phyloP scores from a whole-genome alignment of 805 yeast species.

The Zygosaccharomyces lentus region DNA sequence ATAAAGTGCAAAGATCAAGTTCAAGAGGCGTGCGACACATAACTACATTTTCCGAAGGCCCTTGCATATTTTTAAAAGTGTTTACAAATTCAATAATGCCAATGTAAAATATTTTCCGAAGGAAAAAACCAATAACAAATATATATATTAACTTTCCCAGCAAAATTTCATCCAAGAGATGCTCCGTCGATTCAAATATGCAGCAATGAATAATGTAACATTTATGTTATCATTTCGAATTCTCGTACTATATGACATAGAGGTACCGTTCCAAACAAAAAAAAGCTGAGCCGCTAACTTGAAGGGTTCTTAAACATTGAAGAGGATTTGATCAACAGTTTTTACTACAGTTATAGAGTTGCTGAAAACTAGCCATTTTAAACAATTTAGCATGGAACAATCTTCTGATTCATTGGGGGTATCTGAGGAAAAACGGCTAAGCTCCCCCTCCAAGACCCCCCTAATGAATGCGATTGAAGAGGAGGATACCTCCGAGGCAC shows the following conservation, averaged over 20 bases:
- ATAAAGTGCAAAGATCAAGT: no score
- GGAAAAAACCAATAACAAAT: no score
- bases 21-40: no score
- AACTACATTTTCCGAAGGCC: no score
- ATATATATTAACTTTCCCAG: no score
- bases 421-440: neutral
- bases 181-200: neutral
- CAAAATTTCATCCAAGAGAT: no score
- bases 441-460: slow-evolving; percentile 16
- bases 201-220: no score
- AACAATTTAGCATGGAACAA: neutral
- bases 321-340: neutral
- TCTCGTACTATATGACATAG: neutral
- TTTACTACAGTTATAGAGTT: neutral
- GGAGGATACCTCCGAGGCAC: slow-evolving; percentile 11
- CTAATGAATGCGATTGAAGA: slow-evolving; percentile 32
- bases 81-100: no score
- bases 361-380: neutral
- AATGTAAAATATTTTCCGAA: no score
- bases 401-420: neutral
- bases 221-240: neutral
- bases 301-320: neutral
- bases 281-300: slow-evolving; percentile 4
- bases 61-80: no score
- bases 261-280: neutral